Conservation (phyloP, 192 early-diverging fungal species). For the Ambispora gerdemannii region DNA sequence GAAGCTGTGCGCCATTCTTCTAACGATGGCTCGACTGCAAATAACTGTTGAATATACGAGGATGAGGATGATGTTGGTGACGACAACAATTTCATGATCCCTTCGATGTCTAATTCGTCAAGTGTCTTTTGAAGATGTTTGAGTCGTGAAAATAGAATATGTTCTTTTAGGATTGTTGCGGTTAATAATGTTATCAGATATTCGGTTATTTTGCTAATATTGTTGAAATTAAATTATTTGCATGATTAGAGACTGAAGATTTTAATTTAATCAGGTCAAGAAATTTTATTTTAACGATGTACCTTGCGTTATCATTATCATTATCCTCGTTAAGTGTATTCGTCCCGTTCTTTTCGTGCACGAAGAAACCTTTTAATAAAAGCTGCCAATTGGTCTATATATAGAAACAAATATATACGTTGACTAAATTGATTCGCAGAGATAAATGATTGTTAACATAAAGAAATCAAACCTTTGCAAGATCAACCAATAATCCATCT, state of each 20-base stretch:
- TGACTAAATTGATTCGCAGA: no score
- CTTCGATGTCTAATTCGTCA: constrained; percentile 60
- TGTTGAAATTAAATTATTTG: constrained; percentile 9
- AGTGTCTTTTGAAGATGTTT: constrained; percentile 47
- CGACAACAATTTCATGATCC: constrained; percentile 34
- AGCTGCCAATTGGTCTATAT: constrained; percentile 5
- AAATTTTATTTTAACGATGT: no score
- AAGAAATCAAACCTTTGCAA: constrained; percentile 17
- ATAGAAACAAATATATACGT: not conserved
- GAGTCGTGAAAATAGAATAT: constrained; percentile 47
- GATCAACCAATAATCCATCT: constrained; percentile 34
- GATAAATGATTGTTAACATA: no score
- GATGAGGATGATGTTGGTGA: not conserved
- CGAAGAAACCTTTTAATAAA: not conserved
- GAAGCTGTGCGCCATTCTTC: constrained; percentile 45
- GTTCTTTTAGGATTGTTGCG: constrained; percentile 42
- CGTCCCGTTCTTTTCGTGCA: no score
- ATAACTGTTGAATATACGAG: not conserved
- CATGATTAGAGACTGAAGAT: no score
- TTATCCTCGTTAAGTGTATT: no score
- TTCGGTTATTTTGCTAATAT: not conserved
- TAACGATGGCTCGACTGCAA: constrained; percentile 36
- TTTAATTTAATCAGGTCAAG: no score
- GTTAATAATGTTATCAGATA: constrained; percentile 35
- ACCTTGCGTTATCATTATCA: no score